phyloP scores from a whole-genome alignment of 257 asterid species.

The Capsicum chinense region DNA sequence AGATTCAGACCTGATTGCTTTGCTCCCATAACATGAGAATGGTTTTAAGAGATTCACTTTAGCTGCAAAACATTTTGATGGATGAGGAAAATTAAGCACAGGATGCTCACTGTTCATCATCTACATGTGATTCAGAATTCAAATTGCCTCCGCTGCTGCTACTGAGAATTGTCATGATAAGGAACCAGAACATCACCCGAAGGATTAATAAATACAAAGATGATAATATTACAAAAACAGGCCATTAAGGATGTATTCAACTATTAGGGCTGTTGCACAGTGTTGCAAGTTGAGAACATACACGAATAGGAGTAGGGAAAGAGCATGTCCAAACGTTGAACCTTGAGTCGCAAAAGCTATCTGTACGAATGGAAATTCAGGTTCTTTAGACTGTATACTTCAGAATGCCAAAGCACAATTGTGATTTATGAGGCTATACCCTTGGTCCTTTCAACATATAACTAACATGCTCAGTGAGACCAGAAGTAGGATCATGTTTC shows the following conservation, averaged over 20 bases:
- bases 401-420: neutral
- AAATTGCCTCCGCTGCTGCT: neutral
- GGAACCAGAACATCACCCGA: neutral
- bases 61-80: neutral
- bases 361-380: neutral
- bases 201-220: neutral
- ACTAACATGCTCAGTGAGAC: neutral
- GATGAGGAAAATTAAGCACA: neutral
- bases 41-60: neutral
- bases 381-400: neutral
- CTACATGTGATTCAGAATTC: neutral
- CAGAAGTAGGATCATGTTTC: neutral
- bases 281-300: neutral
- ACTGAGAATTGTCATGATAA: neutral
- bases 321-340: neutral
- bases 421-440: neutral
- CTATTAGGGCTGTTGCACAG: neutral
- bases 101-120: neutral
- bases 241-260: neutral
- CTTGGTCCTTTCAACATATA: neutral
- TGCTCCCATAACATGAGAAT: neutral
- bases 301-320: neutral
- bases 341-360: neutral
- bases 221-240: neutral
- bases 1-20: neutral